Conservation (phyloP, 495 filamentous ascomycete species). For the Aspergillus saccharolyticus region DNA sequence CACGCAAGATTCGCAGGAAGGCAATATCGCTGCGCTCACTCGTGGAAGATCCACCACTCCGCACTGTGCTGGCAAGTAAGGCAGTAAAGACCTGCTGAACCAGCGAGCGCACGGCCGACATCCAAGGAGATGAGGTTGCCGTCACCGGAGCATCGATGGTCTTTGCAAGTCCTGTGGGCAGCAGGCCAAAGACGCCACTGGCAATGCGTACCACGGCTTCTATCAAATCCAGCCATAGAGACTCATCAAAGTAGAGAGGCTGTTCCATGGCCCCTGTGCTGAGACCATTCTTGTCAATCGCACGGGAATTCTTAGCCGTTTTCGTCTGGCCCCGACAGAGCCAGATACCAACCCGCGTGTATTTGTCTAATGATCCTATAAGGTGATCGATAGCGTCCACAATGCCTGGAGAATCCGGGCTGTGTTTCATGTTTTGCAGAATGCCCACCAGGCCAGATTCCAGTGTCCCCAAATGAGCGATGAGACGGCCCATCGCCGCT, state of each 20-base stretch:
- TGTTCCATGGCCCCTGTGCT: constrained; percentile 46
- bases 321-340: constrained; percentile 88
- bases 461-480: constrained; percentile 70
- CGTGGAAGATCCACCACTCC: constrained; percentile 28
- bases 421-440: constrained; percentile 49
- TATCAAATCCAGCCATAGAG: constrained; percentile 87
- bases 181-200: constrained; percentile 48
- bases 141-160: constrained; percentile 1
- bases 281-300: constrained; percentile 33
- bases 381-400: constrained; percentile 54
- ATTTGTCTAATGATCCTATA: constrained; percentile 76
- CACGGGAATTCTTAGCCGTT: constrained; percentile 40
- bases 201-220: constrained; percentile 78
- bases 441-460: constrained; percentile 75
- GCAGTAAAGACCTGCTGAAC: constrained; percentile 91
- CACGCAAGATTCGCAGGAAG: constrained; percentile 84
- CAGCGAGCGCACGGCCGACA: constrained; percentile 61
- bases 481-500: constrained; percentile 77
- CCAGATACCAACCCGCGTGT: constrained; percentile 88
- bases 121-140: constrained; percentile 32
- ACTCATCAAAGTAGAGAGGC: constrained; percentile 69
- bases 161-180: constrained; percentile 21
- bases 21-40: constrained; percentile 55
- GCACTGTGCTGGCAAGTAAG: constrained; percentile 64
- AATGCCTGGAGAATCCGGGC: constrained; percentile 49